Conservation (phyloP, 306 rosid genomes). For the Corylus americana region DNA sequence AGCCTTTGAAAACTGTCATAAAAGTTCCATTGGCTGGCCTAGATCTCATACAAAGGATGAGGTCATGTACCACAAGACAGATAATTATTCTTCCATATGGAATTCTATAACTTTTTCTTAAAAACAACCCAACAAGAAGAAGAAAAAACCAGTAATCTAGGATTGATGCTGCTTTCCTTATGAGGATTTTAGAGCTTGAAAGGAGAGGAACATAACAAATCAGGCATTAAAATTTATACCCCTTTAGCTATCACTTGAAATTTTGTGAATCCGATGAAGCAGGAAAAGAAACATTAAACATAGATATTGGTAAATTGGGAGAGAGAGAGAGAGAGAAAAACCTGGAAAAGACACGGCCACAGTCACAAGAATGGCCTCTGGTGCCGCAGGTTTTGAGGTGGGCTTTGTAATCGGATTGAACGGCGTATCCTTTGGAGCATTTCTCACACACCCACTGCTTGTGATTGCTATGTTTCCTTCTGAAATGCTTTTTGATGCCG, state of each 20-base stretch:
- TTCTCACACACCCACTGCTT: slow-evolving; percentile 95
- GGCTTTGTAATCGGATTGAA: slow-evolving; percentile 95
- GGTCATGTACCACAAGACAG: slow-evolving; percentile 3
- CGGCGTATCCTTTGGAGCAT: slow-evolving; percentile 92
- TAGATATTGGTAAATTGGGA: not conserved
- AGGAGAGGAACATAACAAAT: not conserved
- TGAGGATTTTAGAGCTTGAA: slow-evolving; percentile 40
- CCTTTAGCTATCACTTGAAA: not conserved
- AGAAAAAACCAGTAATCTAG: not conserved
- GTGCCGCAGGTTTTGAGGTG: slow-evolving; percentile 99
- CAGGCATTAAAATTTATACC: not conserved
- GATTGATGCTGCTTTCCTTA: not conserved
- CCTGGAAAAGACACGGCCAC: slow-evolving; percentile 99
- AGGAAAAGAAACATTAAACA: slow-evolving; percentile 3
- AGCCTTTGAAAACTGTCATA: slow-evolving; percentile 5
- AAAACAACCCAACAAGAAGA: not conserved
- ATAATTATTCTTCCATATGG: slow-evolving; percentile 15
- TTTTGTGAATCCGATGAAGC: slow-evolving; percentile 21
- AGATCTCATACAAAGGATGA: slow-evolving; percentile 24
- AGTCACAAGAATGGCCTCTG: slow-evolving; percentile 96
- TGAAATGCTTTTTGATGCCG: slow-evolving; percentile 88
- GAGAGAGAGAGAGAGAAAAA: not conserved
- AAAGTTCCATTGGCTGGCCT: slow-evolving; percentile 23
- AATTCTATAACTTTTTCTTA: not conserved
- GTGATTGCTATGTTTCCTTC: slow-evolving; percentile 84